Evolutionary conservation across 352 stramenopile genomes (phyloP), one percentile per base, ranked within the genome.

Genomic region (Phytophthora citrophthora): DNA sequence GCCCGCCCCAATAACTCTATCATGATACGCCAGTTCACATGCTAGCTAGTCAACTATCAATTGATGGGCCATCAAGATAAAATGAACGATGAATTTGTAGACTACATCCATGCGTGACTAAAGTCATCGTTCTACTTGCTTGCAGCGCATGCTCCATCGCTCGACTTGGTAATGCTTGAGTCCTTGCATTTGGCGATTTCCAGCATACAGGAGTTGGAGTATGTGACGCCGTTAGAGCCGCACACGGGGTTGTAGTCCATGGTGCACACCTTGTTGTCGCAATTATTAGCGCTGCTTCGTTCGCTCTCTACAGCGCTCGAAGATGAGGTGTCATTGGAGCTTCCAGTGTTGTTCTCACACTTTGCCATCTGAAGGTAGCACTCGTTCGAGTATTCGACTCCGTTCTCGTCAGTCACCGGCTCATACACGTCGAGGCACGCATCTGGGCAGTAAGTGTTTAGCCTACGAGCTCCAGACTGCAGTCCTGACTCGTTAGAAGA

Each of bases 151-250:
- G 23, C 18, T 49, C 71, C 68, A 10, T 72, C 49, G n/a, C 49
- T 51, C 2, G 27, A 50, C 34, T 51, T 16, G n/a, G n/a, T 49
- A 24, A 77, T 61, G 36, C 24, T 63, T 9, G 68, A 13, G 23
- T 71, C 57, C 27, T 72, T 64, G 56, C 74, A 81, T 20, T 60
- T 57, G 2, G 67, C 54, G 20, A 67, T 50, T 0, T 34, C 29
- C 18, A 82, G 49, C 52, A 68, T 68, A 51, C 74, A 79, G 15
- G 48, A 54, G 64, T 82, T 78, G 29, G 53, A 64, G 63, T 83
- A 86, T 13, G 71, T 82, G 26, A 75, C 53, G 6, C 65, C 69
- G 51, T 83, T 23, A 29, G 68, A 78, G 12, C 74, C 74, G 13
- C 74, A 83, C 10, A 83, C 70, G 7, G 65, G 61, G 0, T 40